These are phyloP conservation scores for Ophiostoma himal-ulmi DNA, from an alignment of 2,329 filamentous ascomycete species.

Conservation along the genomic window DNA sequence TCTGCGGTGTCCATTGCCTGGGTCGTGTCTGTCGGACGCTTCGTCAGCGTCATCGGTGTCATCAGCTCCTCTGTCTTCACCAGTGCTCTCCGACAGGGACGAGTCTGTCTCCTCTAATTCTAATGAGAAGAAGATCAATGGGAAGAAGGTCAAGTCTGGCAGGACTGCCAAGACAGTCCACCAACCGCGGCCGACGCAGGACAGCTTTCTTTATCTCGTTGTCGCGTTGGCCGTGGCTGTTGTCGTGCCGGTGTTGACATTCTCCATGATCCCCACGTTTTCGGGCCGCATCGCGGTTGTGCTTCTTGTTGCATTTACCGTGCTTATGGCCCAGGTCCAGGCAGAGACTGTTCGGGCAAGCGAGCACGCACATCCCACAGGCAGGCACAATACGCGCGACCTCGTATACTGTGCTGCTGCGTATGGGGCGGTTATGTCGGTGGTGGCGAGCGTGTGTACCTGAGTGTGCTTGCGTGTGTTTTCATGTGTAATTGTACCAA, in stretches of 20 bases:
- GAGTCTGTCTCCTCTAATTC: background rate
- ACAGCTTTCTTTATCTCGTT: constrained; percentile 33
- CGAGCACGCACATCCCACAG: background rate
- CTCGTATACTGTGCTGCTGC: constrained; percentile 21
- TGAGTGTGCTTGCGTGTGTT: background rate
- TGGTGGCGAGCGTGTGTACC: constrained; percentile 18
- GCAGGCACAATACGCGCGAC: constrained; percentile 14
- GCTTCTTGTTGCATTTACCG: constrained; percentile 45
- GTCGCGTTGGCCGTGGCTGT: constrained; percentile 46
- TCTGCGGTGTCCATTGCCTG: constrained; percentile 10
- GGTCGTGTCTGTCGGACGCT: constrained; percentile 13
- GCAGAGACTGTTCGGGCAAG: constrained; percentile 13
- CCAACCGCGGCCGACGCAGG: background rate
- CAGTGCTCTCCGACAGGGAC: background rate
- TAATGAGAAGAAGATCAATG: background rate
- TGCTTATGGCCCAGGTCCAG: constrained; percentile 27
- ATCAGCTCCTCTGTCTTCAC: background rate
- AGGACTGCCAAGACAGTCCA: background rate
- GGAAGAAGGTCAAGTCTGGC: background rate
- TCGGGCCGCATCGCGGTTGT: constrained; percentile 53
- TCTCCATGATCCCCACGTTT: constrained; percentile 52
- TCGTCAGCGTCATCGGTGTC: background rate
- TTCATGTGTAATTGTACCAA: background rate
- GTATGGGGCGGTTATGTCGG: constrained; percentile 25
- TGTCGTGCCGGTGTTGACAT: constrained; percentile 53